Percentiles rank a stretch among this genome's conserved stretches.
phyloP scores from a whole-genome alignment of 1,139 yeast species.

The Candida anutae region DNA sequence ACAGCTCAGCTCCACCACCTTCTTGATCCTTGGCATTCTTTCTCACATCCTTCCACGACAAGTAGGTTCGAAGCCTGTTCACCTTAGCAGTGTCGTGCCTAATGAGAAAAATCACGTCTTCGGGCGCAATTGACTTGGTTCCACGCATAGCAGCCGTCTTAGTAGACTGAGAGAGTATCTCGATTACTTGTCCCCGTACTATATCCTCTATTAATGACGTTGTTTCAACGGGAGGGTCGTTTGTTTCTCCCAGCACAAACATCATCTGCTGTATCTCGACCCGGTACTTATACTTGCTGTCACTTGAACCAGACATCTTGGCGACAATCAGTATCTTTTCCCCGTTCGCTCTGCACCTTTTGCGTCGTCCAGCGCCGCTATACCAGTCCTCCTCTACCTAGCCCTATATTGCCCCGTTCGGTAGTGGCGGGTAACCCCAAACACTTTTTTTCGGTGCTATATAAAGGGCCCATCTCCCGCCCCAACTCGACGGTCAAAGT shows the following conservation, averaged over 20 bases:
- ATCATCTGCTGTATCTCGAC: conserved; percentile 95
- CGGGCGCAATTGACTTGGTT: conserved; percentile 80
- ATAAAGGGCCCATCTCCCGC: conserved; percentile 3
- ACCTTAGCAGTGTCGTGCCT: conserved; percentile 95
- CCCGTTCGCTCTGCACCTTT: too few species aligned
- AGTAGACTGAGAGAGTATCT: conserved; percentile 72
- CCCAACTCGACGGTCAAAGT: background rate
- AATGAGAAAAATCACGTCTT: conserved; percentile 85
- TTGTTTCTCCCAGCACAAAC: conserved; percentile 95
- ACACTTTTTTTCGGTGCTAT: conserved; percentile 2
- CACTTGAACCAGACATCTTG: background rate
- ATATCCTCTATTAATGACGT: conserved; percentile 90
- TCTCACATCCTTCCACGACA: conserved; percentile 96
- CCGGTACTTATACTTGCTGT: conserved; percentile 58
- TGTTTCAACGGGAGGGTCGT: conserved; percentile 89
- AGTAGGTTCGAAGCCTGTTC: conserved; percentile 77
- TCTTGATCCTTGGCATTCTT: conserved; percentile 97
- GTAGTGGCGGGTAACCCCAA: conserved; percentile 7
- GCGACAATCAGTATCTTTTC: too few species aligned
- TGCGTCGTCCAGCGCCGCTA: too few species aligned
- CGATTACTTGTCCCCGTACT: conserved; percentile 91
- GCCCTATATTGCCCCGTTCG: conserved; percentile 1
- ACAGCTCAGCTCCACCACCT: conserved; percentile 62
- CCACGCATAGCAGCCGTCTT: conserved; percentile 76
- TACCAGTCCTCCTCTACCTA: background rate